Conservation (phyloP, 371 early-diverging fungal species). For the Mortierella polycephala region DNA sequence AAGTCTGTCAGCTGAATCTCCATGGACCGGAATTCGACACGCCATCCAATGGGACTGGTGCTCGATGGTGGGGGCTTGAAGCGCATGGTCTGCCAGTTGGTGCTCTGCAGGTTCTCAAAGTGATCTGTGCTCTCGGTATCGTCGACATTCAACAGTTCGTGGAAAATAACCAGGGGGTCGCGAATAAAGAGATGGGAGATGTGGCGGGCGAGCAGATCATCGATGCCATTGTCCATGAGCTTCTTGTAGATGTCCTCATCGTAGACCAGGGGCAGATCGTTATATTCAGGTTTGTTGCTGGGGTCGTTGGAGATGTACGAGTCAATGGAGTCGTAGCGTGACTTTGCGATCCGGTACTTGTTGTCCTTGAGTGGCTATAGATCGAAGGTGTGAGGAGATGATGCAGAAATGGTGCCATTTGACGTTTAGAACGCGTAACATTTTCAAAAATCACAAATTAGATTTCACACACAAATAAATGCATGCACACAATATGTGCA, state of each 20-base stretch:
- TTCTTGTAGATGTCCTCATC: constrained; percentile 83
- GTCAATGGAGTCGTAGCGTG: constrained; percentile 97
- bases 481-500: no score
- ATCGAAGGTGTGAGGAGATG: constrained; percentile 19
- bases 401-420: constrained; percentile 54
- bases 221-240: constrained; percentile 81
- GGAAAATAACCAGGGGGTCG: constrained; percentile 97
- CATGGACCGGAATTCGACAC: constrained; percentile 98
- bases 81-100: constrained; percentile 99
- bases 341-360: constrained; percentile 90
- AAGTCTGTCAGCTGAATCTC: constrained; percentile 98
- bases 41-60: constrained; percentile 93
- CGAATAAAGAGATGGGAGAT: constrained; percentile 98
- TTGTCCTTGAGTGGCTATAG: constrained; percentile 74
- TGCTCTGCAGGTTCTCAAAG: constrained; percentile 99
- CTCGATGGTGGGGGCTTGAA: constrained; percentile 97
- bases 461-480: not conserved
- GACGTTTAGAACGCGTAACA: constrained; percentile 20
- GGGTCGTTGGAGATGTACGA: constrained; percentile 88
- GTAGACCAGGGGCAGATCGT: constrained; percentile 90
- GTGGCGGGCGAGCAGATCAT: constrained; percentile 93
- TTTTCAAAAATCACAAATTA: constrained; percentile 8
- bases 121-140: constrained; percentile 93
- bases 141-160: constrained; percentile 84
- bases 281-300: constrained; percentile 89